phyloP scores from a whole-genome alignment of 1,284 basidiomycete species.

The Heterobasidion occidentale region DNA sequence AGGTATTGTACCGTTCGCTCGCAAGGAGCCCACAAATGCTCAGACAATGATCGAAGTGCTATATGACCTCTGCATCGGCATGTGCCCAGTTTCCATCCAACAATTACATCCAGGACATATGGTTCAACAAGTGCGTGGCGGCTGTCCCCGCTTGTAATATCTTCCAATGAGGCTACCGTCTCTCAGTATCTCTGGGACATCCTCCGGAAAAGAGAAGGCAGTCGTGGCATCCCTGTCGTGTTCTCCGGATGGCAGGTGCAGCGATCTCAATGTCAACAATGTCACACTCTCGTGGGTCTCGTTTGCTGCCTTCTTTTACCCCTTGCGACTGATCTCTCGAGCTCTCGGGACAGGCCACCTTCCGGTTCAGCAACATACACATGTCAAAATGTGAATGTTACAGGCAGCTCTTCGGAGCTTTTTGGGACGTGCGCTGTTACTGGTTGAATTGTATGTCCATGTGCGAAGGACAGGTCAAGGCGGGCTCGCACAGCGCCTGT shows the following conservation, averaged over 20 bases:
- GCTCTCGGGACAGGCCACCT: slow-evolving; percentile 15
- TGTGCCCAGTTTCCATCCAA: slow-evolving; percentile 27
- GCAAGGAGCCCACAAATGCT: neutral
- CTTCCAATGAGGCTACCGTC: neutral
- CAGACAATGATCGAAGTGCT: slow-evolving; percentile 22
- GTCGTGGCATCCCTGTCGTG: slow-evolving; percentile 50
- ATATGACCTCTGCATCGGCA: slow-evolving; percentile 20
- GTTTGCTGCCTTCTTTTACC: neutral
- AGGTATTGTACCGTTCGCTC: slow-evolving; percentile 12
- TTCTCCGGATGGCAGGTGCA: slow-evolving; percentile 42
- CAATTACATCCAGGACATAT: slow-evolving; percentile 40
- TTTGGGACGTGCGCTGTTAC: slow-evolving; percentile 20
- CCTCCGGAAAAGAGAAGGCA: slow-evolving; percentile 34
- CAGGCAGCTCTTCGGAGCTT: slow-evolving; percentile 20
- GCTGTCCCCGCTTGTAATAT: neutral
- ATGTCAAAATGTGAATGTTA: slow-evolving; percentile 25
- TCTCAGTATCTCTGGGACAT: slow-evolving; percentile 46
- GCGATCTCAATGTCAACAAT: slow-evolving; percentile 40
- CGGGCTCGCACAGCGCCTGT: neutral
- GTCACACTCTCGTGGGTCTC: slow-evolving; percentile 27
- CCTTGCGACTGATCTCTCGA: neutral
- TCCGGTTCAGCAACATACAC: slow-evolving; percentile 20
- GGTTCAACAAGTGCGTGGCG: slow-evolving; percentile 34
- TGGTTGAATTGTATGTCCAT: neutral
- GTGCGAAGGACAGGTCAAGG: neutral